phyloP scores from a whole-genome alignment of 108 stramenopile genomes.

The Cyclostephanos tholiformis region DNA sequence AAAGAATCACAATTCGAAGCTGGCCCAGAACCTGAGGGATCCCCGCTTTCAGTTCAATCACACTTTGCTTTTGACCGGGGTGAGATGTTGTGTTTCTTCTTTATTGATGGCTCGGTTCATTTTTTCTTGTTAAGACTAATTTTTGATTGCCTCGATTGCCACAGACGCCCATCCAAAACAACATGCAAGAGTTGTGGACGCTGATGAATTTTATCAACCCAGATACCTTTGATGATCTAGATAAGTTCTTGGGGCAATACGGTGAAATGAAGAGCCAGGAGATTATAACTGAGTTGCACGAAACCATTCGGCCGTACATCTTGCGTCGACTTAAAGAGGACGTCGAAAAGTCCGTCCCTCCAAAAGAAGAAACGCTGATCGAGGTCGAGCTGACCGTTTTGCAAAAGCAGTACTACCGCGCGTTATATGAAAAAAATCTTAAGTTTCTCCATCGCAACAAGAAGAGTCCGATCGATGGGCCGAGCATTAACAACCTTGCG shows the following conservation, averaged over 20 bases:
- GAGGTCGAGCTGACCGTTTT: conserved; percentile 95
- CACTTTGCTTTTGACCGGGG: conserved; percentile 89
- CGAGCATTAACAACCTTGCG: conserved; percentile 71
- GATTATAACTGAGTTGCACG: conserved; percentile 80
- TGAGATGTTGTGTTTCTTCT: conserved; percentile 1
- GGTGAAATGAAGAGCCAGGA: conserved; percentile 86
- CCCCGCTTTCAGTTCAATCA: conserved; percentile 69
- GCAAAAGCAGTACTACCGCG: conserved; percentile 97
- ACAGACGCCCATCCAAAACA: conserved; percentile 73
- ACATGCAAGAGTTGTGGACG: conserved; percentile 88
- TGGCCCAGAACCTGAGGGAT: conserved; percentile 84
- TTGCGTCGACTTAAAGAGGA: conserved; percentile 93
- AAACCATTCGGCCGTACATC: conserved; percentile 90
- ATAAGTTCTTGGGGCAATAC: conserved; percentile 83
- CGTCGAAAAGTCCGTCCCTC: conserved; percentile 91
- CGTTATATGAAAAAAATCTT: conserved; percentile 92
- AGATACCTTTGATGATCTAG: conserved; percentile 58
- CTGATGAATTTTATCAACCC: conserved; percentile 88
- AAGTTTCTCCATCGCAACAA: conserved; percentile 80
- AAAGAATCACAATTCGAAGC: conserved; percentile 93
- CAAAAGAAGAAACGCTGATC: conserved; percentile 94
- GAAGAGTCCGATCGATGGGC: conserved; percentile 87
- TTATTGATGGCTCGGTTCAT: neutral
- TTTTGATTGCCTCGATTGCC: neutral
- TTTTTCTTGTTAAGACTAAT: neutral